Base-by-base conservation (phyloP, 148 eudicot species). In the Fagopyrum homotropicum region DNA sequence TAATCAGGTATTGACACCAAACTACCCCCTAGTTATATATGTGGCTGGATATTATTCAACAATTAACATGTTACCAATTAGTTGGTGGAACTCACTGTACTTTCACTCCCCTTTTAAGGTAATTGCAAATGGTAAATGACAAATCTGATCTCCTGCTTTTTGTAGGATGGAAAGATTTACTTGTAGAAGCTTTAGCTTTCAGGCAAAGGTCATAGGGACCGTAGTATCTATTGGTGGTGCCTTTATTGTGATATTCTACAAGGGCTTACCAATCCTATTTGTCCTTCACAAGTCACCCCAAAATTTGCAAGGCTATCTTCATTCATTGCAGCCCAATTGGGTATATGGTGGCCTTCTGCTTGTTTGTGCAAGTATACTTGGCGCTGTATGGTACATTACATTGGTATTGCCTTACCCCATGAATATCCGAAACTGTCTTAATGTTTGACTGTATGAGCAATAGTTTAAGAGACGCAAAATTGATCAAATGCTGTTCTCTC, bases 321-420 rank as follows among this genome's bases (percentile, higher is more conserved):
- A 35, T 7, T 70, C 87, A 17, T 57, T 83, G 1, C 75, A 76
- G n/a, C 77, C 87, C 46, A 79, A 74, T 59, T 91, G 92, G 92
- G 80, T 81, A 4, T 77, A 85, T 11, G 92, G 92, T 3, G 85
- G 96, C 69, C 63, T 89, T 5, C 85, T 89, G 63, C 90, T 91
- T n/a, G 79, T 89, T 3, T 75, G 83, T 1, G 89, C 86, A 63
- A 88, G 88, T 16, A 75, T 91, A 43, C 85, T 91, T 26, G 84
- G 84, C 52, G 91, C 97, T 16, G 74, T 91, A 75, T 91, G 95
- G 93, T 93, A 88, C 82, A 88, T 91, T 77, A 80, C 88, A 70
- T 91, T 83, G 98, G 97, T 93, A 86, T 50, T 22, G 26, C 26
- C 26, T 22, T 22, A 22, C 0, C 26, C 26, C 26, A 22, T 22